phyloP scores from a whole-genome alignment of 2,329 filamentous ascomycete genomes.

The Coleophoma eucalyptorum region DNA sequence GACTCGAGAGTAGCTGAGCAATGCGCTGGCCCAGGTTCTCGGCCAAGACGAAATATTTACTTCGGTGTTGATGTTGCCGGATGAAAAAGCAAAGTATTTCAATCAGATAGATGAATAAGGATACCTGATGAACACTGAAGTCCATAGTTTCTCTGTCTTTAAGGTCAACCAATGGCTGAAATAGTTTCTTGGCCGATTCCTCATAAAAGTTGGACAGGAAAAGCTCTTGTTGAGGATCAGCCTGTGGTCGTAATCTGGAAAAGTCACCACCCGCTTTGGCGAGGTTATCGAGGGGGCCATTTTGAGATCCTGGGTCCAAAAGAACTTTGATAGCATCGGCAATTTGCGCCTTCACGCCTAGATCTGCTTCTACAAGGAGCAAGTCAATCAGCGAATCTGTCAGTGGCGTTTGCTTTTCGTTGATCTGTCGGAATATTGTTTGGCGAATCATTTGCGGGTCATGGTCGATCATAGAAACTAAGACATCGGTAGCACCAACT shows the following conservation, averaged over 20 bases:
- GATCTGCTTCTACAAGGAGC: slow-evolving; percentile 83
- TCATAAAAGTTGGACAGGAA: slow-evolving; percentile 92
- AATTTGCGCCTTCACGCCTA: slow-evolving; percentile 93
- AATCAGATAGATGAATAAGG: slow-evolving; percentile 86
- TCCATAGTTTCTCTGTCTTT: slow-evolving; percentile 65
- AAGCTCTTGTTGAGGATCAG: slow-evolving; percentile 74
- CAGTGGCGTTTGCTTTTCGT: slow-evolving; percentile 78
- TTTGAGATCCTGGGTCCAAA: slow-evolving; percentile 67
- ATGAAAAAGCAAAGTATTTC: slow-evolving; percentile 95
- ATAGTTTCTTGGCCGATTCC: slow-evolving; percentile 77
- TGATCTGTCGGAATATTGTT: slow-evolving; percentile 88
- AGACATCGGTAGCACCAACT: slow-evolving; percentile 88
- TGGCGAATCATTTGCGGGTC: slow-evolving; percentile 91
- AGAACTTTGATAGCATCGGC: slow-evolving; percentile 94
- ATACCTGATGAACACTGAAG: slow-evolving; percentile 78
- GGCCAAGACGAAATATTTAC: slow-evolving; percentile 81
- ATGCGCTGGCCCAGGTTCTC: slow-evolving; percentile 77
- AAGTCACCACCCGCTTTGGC: slow-evolving; percentile 66
- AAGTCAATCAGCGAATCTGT: slow-evolving; percentile 93
- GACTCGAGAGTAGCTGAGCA: slow-evolving; percentile 74
- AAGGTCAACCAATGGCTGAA: slow-evolving; percentile 80
- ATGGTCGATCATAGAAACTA: slow-evolving; percentile 93
- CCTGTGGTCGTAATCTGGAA: slow-evolving; percentile 53
- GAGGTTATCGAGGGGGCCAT: slow-evolving; percentile 55
- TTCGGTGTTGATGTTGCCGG: slow-evolving; percentile 79